Base-by-base conservation (phyloP, 1,139 yeast species). In the Pichia sp. region DNA sequence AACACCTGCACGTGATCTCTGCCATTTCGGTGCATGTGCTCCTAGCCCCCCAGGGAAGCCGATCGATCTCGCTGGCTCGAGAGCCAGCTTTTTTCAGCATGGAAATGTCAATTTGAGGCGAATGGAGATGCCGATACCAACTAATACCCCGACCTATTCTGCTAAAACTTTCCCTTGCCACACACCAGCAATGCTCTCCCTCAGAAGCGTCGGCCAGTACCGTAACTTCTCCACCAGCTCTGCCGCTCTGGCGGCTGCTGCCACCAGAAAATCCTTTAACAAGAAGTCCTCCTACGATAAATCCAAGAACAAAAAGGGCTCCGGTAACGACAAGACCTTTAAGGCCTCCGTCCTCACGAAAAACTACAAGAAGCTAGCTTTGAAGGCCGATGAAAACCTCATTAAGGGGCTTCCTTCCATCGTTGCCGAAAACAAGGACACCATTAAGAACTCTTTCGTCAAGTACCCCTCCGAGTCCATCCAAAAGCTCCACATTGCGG, bases 401-500 rank as follows among this genome's bases (percentile, higher is more conserved):
- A 54, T 65, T 46, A 58, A 57, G 8, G 44, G 52, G 16, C 54
- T 65, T 16, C 61, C 62, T n/a, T 31, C 54, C 7, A 54, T 63
- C 8, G 56, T 53, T 42, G 40, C 54, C 2, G 49, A 54, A 23
- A 56, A 60, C 41, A 47, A 60, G 38, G 54, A 56, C 16, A 15
- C 57, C 13, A 57, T 60, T 34, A 51, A 59, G 38, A 59, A 68
- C 45, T 58, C 55, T 8, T 52, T 49, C 36, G 59, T 56, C 19
- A 65, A 58, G 55, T 67, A 59, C 56, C 59, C 61, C 11, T 49
- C 55, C 2, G 51, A 55, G 11, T 40, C 50, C 6, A 54, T 66
- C 11, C 56, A 53, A 44, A 62, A 61, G 51, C 55, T 70, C 51
- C 62, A 63, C 16, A 61, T 65, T 29, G 67, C 82, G 51, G 87